These are phyloP conservation scores for Bonia amplexicaulis DNA, from an alignment of 176 grass and related monocot genomes.

Conservation along the genomic window DNA sequence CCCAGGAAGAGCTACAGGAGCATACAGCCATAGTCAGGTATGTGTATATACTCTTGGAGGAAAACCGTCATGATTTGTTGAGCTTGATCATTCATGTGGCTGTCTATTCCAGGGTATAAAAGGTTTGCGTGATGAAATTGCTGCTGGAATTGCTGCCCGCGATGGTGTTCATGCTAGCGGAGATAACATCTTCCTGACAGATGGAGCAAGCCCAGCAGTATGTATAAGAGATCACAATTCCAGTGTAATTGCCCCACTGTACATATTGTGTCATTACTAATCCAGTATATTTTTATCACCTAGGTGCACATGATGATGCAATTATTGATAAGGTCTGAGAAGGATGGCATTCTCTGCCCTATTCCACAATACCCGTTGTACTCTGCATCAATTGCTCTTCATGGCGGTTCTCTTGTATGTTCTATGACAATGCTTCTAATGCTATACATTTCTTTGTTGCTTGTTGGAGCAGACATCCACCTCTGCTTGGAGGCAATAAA, in stretches of 20 bases:
- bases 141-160: conserved; percentile 71
- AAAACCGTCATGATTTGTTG: conserved; percentile 7
- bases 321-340: conserved; percentile 84
- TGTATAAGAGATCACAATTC: conserved; percentile 14
- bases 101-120: conserved; percentile 72
- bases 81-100: conserved; percentile 18
- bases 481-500: neutral
- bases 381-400: conserved; percentile 92
- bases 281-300: conserved; percentile 14
- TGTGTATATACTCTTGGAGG: conserved; percentile 22
- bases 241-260: neutral
- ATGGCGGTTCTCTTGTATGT: conserved; percentile 97
- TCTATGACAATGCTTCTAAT: conserved; percentile 10
- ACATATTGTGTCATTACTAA: conserved; percentile 6
- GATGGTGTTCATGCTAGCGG: conserved; percentile 83
- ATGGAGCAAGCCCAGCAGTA: conserved; percentile 94
- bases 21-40: conserved; percentile 94
- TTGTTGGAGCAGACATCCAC: neutral
- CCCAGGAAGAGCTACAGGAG: conserved; percentile 78
- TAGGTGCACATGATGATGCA: conserved; percentile 99
- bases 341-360: conserved; percentile 94
- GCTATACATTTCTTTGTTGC: neutral
- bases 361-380: conserved; percentile 95
- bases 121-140: conserved; percentile 89
- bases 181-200: conserved; percentile 89